phyloP scores from a whole-genome alignment of 2,329 filamentous ascomycete genomes.

The Helotiales sp. region DNA sequence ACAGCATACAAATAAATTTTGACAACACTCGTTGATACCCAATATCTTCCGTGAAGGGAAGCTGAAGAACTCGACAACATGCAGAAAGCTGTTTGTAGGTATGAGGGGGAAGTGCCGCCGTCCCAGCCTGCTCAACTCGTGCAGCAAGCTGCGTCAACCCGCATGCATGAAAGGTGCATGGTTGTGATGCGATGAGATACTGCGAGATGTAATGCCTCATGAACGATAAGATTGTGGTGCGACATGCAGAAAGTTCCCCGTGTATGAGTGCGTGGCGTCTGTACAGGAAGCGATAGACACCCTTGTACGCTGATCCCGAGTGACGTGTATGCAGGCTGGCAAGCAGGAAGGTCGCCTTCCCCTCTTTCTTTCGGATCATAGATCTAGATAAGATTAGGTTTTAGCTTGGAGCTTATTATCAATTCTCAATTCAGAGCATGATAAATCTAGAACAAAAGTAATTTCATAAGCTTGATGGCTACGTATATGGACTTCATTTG shows the following conservation, averaged over 20 bases:
- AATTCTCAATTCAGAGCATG: too few species aligned
- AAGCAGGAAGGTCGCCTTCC: background rate
- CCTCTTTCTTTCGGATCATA: too few species aligned
- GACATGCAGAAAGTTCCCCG: background rate
- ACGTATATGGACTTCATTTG: too few species aligned
- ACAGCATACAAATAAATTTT: background rate
- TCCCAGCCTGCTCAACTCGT: background rate
- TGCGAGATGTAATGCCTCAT: constrained; percentile 20
- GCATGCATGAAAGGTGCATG: constrained; percentile 15
- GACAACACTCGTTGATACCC: constrained; percentile 4
- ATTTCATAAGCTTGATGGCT: too few species aligned
- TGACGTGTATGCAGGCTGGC: background rate
- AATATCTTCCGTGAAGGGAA: background rate
- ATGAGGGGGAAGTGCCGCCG: background rate
- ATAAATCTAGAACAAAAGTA: too few species aligned
- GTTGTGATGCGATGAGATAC: background rate
- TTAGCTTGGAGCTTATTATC: too few species aligned
- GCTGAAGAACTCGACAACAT: background rate
- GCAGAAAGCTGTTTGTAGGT: background rate
- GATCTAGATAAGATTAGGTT: too few species aligned
- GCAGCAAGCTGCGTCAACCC: constrained; percentile 6
- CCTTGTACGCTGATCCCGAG: background rate
- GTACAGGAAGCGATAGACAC: background rate
- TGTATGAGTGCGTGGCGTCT: background rate
- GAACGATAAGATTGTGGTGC: constrained; percentile 14